These are phyloP conservation scores for Aspergillus indologenus DNA, from an alignment of 495 filamentous ascomycete species.

Conservation along the genomic window DNA sequence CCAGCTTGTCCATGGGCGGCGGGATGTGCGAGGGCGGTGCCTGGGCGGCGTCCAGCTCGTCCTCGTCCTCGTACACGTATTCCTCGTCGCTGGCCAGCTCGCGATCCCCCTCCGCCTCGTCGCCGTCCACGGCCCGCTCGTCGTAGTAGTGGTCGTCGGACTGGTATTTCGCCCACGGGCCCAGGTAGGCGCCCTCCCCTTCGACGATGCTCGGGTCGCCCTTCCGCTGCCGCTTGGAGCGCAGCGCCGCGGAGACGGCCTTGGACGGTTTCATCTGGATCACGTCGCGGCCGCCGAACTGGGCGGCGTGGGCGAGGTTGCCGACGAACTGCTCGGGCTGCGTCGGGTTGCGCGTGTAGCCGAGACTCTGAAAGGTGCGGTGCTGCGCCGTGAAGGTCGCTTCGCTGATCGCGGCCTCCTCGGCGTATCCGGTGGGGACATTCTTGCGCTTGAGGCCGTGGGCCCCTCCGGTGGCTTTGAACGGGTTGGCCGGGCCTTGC, in stretches of 20 bases:
- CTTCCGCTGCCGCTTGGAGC: constrained; percentile 73
- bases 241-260: constrained; percentile 60
- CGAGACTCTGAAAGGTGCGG: constrained; percentile 65
- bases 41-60: constrained; percentile 37
- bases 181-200: constrained; percentile 81
- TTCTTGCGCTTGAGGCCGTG: constrained; percentile 77
- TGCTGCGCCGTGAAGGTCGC: constrained; percentile 81
- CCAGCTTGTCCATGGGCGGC: constrained; percentile 50
- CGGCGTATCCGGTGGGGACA: constrained; percentile 82
- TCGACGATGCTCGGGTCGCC: constrained; percentile 80
- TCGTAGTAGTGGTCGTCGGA: constrained; percentile 62
- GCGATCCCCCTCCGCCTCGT: constrained; percentile 39
- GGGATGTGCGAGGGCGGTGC: constrained; percentile 47
- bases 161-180: constrained; percentile 90
- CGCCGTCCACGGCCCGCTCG: constrained; percentile 35
- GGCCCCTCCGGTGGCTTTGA: constrained; percentile 56
- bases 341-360: constrained; percentile 57
- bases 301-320: constrained; percentile 47
- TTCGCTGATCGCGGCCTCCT: constrained; percentile 86
- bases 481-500: constrained; percentile 78
- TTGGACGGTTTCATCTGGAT: constrained; percentile 62
- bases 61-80: constrained; percentile 62
- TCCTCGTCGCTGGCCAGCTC: constrained; percentile 76
- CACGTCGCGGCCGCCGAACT: constrained; percentile 53
- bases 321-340: constrained; percentile 52